Percentiles rank a stretch among this genome's conserved stretches.
Conservation (phyloP, 1,284 basidiomycete species). For the Boletus mariae region DNA sequence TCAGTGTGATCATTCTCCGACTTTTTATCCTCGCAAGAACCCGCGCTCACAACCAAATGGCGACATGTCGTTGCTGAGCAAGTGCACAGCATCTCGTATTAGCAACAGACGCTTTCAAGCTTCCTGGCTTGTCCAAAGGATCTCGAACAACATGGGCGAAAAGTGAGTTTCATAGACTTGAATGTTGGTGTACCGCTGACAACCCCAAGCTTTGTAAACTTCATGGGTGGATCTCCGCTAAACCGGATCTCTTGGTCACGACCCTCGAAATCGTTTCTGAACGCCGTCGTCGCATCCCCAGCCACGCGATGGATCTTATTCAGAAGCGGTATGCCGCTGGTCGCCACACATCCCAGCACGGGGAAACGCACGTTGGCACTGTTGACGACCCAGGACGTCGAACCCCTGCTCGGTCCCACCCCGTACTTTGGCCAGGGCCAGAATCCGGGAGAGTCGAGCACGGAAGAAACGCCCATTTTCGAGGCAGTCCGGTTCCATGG, state of each 20-base stretch:
- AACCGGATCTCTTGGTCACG: conserved; percentile 88
- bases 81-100: conserved; percentile 1
- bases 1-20: too few species aligned
- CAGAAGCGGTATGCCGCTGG: conserved; percentile 62
- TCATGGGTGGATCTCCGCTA: conserved; percentile 62
- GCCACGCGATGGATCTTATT: conserved; percentile 74
- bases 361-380: conserved; percentile 43
- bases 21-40: not conserved
- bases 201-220: conserved; percentile 26
- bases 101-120: not conserved
- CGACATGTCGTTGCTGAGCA: not conserved
- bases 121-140: not conserved
- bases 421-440: conserved; percentile 69
- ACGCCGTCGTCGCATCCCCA: conserved; percentile 56
- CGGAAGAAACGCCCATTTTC: conserved; percentile 43
- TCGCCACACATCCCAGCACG: conserved; percentile 35
- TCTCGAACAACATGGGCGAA: conserved; percentile 27
- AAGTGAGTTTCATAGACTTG: conserved; percentile 21
- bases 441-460: conserved; percentile 42
- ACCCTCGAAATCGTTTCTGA: conserved; percentile 67
- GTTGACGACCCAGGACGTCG: conserved; percentile 54
- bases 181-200: not conserved
- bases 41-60: not conserved
- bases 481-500: conserved; percentile 65
- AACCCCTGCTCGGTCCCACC: conserved; percentile 39